Base-by-base conservation (phyloP, 2,329 filamentous ascomycete genomes). In the Aspergillus neoniger region DNA sequence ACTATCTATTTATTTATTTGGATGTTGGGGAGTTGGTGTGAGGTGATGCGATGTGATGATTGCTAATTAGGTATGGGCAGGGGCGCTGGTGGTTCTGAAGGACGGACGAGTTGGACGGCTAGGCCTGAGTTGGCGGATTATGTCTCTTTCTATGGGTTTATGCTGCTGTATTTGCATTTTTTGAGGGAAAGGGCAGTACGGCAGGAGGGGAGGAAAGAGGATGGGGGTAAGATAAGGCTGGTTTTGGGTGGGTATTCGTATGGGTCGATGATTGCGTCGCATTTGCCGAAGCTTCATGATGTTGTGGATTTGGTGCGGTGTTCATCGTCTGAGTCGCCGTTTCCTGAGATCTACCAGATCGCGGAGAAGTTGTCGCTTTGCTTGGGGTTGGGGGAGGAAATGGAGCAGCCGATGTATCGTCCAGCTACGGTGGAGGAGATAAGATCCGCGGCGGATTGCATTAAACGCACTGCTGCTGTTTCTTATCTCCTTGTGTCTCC, bases 211-310 rank as follows among this genome's bases (percentile, higher is more conserved):
- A 12, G 21, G 17, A 38, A 8, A n/a, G 14, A 9, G n/a, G 21
- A 30, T 19, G 23, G n/a, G 7, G 41, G 17, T 6, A 44, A 61
- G 1, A 63, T 78, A 14, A 68, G 71, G 36, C 64, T 88, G 0
- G 68, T 96, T 5, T 80, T 95, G 6, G 89, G 85, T 2, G 93
- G 93, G 12, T 97, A 97, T 74, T 96, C 92, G 0, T 97, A 97
- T 74, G 95, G 95, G 47, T 91, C 92, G 4, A 84, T 96, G 70
- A 85, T 98, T 41, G 87, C 91, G 2, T 87, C 85, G 0, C 86
- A 89, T 59, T 82, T 96, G 0, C 91, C 92, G 0, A 64, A 73
- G 8, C 62, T 88, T 38, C 73, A 80, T 10, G 75, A 81, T 0
- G 85, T 96, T 28, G 76, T 91, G 23, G 74, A 81, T 1, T 76